phyloP scores from a whole-genome alignment of 2,329 filamentous ascomycete genomes.

The Pyricularia sp. region DNA sequence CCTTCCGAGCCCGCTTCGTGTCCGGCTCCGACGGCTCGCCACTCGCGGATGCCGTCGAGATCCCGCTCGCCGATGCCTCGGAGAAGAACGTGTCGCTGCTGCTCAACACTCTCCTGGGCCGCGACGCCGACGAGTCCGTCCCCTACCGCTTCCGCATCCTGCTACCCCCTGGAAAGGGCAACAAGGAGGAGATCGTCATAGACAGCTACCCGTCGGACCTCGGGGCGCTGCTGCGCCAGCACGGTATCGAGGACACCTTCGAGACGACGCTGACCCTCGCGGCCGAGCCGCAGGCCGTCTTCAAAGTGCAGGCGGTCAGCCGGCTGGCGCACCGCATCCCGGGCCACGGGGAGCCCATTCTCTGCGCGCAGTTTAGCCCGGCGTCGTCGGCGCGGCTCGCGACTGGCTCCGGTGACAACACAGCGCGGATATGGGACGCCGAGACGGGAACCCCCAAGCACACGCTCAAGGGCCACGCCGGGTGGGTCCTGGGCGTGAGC shows the following conservation, averaged over 20 bases:
- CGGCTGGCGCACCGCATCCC: constrained; percentile 81
- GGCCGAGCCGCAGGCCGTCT: constrained; percentile 78
- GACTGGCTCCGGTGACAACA: constrained; percentile 77
- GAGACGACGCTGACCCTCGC: constrained; percentile 42
- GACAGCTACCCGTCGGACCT: constrained; percentile 48
- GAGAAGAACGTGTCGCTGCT: constrained; percentile 85
- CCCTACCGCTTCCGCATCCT: constrained; percentile 54
- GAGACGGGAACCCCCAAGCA: constrained; percentile 84
- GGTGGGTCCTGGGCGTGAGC: constrained; percentile 80
- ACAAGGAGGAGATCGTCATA: constrained; percentile 34
- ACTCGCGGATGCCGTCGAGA: constrained; percentile 59
- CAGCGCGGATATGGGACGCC: constrained; percentile 88
- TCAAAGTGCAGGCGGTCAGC: constrained; percentile 85
- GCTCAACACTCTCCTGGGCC: constrained; percentile 71
- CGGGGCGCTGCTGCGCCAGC: constrained; percentile 40
- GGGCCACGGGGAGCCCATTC: constrained; percentile 85
- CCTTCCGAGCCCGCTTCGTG: constrained; percentile 77
- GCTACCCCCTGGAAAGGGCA: constrained; percentile 40
- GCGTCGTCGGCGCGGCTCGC: constrained; percentile 67
- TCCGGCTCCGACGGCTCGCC: constrained; percentile 64
- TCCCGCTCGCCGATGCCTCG: constrained; percentile 74
- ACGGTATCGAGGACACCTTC: constrained; percentile 49
- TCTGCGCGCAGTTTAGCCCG: constrained; percentile 80
- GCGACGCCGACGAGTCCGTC: constrained; percentile 49
- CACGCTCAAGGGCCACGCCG: constrained; percentile 78